These are phyloP conservation scores for Pluteus cervinus DNA, from an alignment of 768 basidiomycete species.

Conservation along the genomic window DNA sequence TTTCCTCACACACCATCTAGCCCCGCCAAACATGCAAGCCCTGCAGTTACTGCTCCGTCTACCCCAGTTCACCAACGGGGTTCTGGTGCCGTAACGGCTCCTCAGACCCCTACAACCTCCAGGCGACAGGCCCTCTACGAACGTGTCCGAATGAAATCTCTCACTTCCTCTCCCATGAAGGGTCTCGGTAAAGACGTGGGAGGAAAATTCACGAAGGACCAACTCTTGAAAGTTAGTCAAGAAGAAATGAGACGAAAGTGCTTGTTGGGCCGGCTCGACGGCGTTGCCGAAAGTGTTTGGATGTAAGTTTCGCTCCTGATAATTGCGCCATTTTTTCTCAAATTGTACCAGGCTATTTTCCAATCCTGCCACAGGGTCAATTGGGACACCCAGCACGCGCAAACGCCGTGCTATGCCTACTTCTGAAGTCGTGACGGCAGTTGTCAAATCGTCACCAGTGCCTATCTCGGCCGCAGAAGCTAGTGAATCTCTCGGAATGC, in stretches of 20 bases:
- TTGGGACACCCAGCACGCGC: slow-evolving; percentile 48
- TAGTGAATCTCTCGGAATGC: slow-evolving; percentile 62
- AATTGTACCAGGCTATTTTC: slow-evolving; percentile 59
- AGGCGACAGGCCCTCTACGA: slow-evolving; percentile 78
- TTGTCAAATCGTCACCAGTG: slow-evolving; percentile 77
- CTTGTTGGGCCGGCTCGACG: slow-evolving; percentile 68
- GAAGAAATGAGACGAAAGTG: slow-evolving; percentile 76
- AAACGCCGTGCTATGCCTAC: slow-evolving; percentile 68
- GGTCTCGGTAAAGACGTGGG: slow-evolving; percentile 32
- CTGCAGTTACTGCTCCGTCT: slow-evolving; percentile 40
- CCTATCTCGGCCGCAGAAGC: slow-evolving; percentile 77
- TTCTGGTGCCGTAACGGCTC: slow-evolving; percentile 44
- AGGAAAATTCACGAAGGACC: slow-evolving; percentile 53
- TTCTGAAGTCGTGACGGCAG: slow-evolving; percentile 58
- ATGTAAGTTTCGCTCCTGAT: slow-evolving; percentile 47
- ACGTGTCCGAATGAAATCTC: slow-evolving; percentile 67
- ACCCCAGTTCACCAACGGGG: slow-evolving; percentile 67
- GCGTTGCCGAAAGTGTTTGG: slow-evolving; percentile 85
- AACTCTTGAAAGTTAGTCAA: slow-evolving; percentile 65
- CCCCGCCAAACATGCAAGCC: slow-evolving; percentile 27
- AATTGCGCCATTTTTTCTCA: slow-evolving; percentile 1
- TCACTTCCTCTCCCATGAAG: slow-evolving; percentile 65
- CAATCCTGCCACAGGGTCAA: slow-evolving; percentile 42
- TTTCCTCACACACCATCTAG: slow-evolving; percentile 42
- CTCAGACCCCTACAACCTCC: slow-evolving; percentile 67